Evolutionary conservation across 495 filamentous ascomycete species (phyloP).

Genomic region (Cercophora samala): DNA sequence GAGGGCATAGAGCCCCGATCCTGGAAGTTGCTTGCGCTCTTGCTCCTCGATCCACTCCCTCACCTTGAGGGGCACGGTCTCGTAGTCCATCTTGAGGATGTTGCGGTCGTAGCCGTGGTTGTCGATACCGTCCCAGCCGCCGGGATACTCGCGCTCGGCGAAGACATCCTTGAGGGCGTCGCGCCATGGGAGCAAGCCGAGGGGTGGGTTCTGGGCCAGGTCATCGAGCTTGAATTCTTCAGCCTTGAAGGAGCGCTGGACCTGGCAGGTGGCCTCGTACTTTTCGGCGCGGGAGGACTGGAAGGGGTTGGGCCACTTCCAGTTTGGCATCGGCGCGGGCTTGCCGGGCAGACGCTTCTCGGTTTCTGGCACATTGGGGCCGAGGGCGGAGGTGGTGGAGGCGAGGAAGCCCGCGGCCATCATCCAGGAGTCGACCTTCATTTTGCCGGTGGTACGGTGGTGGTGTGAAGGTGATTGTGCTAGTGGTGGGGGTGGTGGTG

Average conservation of each 20-base stretch:
- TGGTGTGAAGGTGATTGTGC: not conserved
- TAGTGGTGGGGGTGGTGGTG: not conserved
- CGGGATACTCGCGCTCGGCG: conserved; percentile 31
- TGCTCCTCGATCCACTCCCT: conserved; percentile 40
- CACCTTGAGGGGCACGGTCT: conserved; percentile 29
- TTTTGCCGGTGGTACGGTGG: conserved; percentile 11
- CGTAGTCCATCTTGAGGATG: conserved; percentile 36
- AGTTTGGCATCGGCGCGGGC: conserved; percentile 26
- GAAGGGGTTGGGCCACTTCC: conserved; percentile 36
- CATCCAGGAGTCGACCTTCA: conserved; percentile 27
- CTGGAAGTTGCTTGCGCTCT: conserved; percentile 24
- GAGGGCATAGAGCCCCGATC: conserved; percentile 33
- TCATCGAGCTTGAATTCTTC: conserved; percentile 36
- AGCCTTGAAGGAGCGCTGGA: conserved; percentile 26
- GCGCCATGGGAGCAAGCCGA: conserved; percentile 29
- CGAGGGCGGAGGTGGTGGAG: conserved; percentile 23
- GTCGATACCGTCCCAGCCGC: conserved; percentile 39
- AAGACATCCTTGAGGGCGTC: conserved; percentile 35
- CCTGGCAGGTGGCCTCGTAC: conserved; percentile 26
- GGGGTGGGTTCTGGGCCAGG: conserved; percentile 26
- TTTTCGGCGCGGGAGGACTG: conserved; percentile 7
- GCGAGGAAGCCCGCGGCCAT: conserved; percentile 21
- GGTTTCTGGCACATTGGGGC: conserved; percentile 21
- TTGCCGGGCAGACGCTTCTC: conserved; percentile 24
- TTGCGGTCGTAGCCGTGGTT: conserved; percentile 37